phyloP scores from a whole-genome alignment of 2,329 filamentous ascomycete species.

The Phialocephala sp. region DNA sequence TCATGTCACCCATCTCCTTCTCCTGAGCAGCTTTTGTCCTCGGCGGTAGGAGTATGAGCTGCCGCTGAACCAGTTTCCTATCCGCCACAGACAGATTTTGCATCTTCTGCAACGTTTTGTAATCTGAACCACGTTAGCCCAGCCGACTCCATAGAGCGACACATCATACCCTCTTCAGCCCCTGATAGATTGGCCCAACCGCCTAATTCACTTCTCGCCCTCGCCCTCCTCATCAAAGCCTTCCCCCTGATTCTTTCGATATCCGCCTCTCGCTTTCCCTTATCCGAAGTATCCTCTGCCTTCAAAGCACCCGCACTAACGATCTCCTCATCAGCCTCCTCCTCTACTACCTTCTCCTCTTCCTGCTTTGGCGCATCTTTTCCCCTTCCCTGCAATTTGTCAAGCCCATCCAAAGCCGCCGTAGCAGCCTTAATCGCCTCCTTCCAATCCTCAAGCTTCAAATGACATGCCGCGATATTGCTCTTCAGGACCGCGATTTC shows the following conservation, averaged over 20 bases:
- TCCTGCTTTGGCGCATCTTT: constrained; percentile 33
- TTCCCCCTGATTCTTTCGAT: constrained; percentile 81
- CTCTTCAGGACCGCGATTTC: constrained; percentile 85
- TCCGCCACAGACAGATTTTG: constrained; percentile 69
- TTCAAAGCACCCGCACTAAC: constrained; percentile 62
- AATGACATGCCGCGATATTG: constrained; percentile 87
- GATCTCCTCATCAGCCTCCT: constrained; percentile 63
- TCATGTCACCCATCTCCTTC: constrained; percentile 93
- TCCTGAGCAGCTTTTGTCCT: constrained; percentile 80
- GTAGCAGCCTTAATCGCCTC: constrained; percentile 78
- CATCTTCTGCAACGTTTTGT: constrained; percentile 67
- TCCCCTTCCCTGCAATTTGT: constrained; percentile 55
- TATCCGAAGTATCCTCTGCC: constrained; percentile 46
- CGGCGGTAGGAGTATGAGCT: constrained; percentile 69
- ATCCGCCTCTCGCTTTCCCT: constrained; percentile 58
- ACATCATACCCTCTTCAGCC: constrained; percentile 60
- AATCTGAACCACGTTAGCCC: constrained; percentile 58
- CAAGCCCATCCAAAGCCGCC: constrained; percentile 73
- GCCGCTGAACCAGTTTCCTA: constrained; percentile 67
- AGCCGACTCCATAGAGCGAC: neutral
- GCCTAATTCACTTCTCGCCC: constrained; percentile 64
- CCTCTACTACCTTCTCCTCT: constrained; percentile 41
- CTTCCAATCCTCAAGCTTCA: constrained; percentile 87
- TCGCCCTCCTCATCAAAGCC: constrained; percentile 64
- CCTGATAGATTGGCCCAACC: constrained; percentile 83